Percentiles rank a stretch among this genome's conserved stretches.
These are phyloP conservation scores for Phyllosticta capitalensis DNA, from an alignment of 2,329 filamentous ascomycete species.

Conservation along the genomic window DNA sequence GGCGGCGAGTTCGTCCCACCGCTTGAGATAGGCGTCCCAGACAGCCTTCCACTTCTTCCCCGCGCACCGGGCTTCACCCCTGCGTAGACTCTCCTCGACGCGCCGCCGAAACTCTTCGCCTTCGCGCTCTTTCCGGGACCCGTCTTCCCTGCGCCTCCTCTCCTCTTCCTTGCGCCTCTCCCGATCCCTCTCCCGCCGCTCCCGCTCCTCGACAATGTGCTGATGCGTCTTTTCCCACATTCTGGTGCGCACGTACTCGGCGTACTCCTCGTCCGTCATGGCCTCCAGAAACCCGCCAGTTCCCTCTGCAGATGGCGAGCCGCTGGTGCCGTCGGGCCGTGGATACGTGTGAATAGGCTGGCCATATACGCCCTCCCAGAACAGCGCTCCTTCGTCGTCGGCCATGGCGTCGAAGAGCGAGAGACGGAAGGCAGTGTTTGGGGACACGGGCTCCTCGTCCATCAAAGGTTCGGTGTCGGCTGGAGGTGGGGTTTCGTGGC, in stretches of 20 bases:
- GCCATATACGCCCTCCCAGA: conserved; percentile 95
- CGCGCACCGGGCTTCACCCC: conserved; percentile 54
- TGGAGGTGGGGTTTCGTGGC: not conserved
- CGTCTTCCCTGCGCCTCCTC: conserved; percentile 17
- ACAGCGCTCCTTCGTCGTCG: conserved; percentile 89
- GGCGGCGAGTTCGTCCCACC: conserved; percentile 51
- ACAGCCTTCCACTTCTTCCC: conserved; percentile 47
- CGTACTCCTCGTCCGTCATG: conserved; percentile 92
- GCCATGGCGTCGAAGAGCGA: conserved; percentile 95
- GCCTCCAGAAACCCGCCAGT: conserved; percentile 47
- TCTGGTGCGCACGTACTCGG: conserved; percentile 67
- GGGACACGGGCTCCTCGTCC: conserved; percentile 30
- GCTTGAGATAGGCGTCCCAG: conserved; percentile 55
- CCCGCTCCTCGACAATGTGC: conserved; percentile 68
- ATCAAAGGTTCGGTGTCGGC: conserved; percentile 25
- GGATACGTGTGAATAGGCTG: conserved; percentile 82
- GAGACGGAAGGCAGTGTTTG: conserved; percentile 75
- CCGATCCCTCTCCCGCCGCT: conserved; percentile 47
- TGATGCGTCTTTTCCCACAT: conserved; percentile 97
- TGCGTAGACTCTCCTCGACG: conserved; percentile 59
- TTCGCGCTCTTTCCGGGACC: conserved; percentile 31
- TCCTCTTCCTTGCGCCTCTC: conserved; percentile 37
- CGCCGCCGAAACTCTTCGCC: conserved; percentile 46
- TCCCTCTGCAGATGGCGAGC: conserved; percentile 33
- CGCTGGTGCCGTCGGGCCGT: conserved; percentile 40